A percentile compares a stretch with the other conserved stretches of the same genome.
Evolutionary conservation across 2,329 filamentous ascomycete species (phyloP).

Genomic region (Rhinocladiella similis): DNA sequence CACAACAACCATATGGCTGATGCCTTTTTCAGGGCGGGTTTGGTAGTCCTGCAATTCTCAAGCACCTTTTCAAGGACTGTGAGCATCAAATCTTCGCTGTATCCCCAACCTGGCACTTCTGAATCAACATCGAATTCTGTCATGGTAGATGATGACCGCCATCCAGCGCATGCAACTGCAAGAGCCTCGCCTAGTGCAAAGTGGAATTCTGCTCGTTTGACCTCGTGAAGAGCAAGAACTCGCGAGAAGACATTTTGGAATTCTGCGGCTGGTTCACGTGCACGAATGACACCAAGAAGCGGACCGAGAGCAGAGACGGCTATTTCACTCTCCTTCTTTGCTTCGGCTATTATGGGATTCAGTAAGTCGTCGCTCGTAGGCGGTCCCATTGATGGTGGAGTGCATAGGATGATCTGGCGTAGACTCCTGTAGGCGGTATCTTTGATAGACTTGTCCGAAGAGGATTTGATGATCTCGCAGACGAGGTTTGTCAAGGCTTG

Average conservation of each 20-base stretch:
- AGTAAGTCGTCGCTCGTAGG: constrained; percentile 51
- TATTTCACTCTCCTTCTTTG: constrained; percentile 77
- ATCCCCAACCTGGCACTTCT: constrained; percentile 38
- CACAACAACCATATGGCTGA: constrained; percentile 95
- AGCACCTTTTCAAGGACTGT: constrained; percentile 71
- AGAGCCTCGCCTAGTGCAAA: constrained; percentile 90
- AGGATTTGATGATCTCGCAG: constrained; percentile 53
- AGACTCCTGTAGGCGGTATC: constrained; percentile 59
- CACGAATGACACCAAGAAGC: constrained; percentile 53
- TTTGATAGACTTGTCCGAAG: constrained; percentile 57
- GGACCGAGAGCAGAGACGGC: constrained; percentile 80
- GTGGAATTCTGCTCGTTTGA: constrained; percentile 82
- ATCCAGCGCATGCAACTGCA: constrained; percentile 73
- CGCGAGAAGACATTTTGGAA: constrained; percentile 59
- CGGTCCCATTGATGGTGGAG: constrained; percentile 34
- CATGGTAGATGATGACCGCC: constrained; percentile 77
- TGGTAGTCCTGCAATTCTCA: constrained; percentile 75
- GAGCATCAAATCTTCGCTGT: constrained; percentile 45
- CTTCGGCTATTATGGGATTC: constrained; percentile 64
- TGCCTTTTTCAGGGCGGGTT: constrained; percentile 85
- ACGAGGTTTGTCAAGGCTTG: constrained; percentile 57
- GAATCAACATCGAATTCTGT: constrained; percentile 74
- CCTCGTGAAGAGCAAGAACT: constrained; percentile 76
- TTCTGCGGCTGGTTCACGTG: constrained; percentile 36
- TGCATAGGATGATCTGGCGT: constrained; percentile 62